A percentile compares a stretch with the other conserved stretches of the same genome.
phyloP scores from a whole-genome alignment of 2,329 filamentous ascomycete species.

The Fusarium sp. region DNA sequence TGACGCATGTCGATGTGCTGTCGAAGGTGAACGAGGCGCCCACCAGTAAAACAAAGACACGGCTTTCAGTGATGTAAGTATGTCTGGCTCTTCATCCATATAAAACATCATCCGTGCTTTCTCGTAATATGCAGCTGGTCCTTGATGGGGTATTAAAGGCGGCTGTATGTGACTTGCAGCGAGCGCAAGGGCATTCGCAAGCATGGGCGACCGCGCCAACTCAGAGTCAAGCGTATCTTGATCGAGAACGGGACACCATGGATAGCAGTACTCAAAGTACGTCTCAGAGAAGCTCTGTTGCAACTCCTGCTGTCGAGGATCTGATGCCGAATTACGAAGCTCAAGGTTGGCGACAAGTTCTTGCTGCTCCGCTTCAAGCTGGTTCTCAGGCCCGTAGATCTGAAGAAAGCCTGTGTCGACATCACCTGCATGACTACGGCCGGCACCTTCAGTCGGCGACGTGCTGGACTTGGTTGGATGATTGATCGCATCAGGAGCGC shows the following conservation, averaged over 20 bases:
- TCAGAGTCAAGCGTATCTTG: slow-evolving; percentile 48
- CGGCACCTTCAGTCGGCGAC: slow-evolving; percentile 35
- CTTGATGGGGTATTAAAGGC: slow-evolving; percentile 55
- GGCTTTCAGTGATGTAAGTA: slow-evolving; percentile 52
- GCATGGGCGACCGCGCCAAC: slow-evolving; percentile 50
- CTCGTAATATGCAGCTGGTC: slow-evolving; percentile 56
- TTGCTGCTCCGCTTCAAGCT: slow-evolving; percentile 48
- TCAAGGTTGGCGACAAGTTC: slow-evolving; percentile 47
- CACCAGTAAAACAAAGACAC: slow-evolving; percentile 60
- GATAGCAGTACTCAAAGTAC: slow-evolving; percentile 57
- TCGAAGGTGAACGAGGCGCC: slow-evolving; percentile 55
- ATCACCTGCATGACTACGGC: slow-evolving; percentile 48
- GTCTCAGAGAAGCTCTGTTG: slow-evolving; percentile 58
- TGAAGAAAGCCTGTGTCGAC: slow-evolving; percentile 53
- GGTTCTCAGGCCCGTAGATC: slow-evolving; percentile 52
- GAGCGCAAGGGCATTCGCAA: slow-evolving; percentile 55
- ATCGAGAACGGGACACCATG: slow-evolving; percentile 58
- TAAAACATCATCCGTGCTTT: slow-evolving; percentile 56
- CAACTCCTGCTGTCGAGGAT: slow-evolving; percentile 43
- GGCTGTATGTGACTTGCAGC: slow-evolving; percentile 58
- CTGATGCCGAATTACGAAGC: slow-evolving; percentile 33
- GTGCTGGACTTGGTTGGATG: slow-evolving; percentile 30
- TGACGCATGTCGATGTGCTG: slow-evolving; percentile 55
- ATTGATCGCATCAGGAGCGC: background rate
- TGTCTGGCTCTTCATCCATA: slow-evolving; percentile 55